Evolutionary conservation across 305 asterid species (phyloP).

Genomic region (Solanum hybrid): DNA sequence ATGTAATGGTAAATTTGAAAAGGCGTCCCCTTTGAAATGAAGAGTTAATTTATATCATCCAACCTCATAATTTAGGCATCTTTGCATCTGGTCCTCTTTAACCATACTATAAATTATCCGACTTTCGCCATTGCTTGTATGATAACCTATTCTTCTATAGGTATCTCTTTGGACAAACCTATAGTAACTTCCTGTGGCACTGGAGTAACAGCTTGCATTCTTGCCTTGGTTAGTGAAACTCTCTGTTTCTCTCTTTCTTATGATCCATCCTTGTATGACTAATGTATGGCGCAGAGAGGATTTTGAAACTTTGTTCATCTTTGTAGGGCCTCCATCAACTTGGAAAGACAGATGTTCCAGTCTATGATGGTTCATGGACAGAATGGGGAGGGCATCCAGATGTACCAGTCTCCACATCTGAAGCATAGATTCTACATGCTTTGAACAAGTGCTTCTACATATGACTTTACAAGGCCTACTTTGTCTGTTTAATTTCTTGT

Average conservation of each 20-base stretch:
- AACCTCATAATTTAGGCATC: background rate
- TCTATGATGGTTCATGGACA: conserved; percentile 92
- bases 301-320: background rate
- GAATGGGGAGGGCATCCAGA: conserved; percentile 73
- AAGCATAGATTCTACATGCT: conserved; percentile 19
- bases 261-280: background rate
- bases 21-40: background rate
- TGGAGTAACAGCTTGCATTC: conserved; percentile 92
- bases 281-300: background rate
- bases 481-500: background rate
- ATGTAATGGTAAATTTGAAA: background rate
- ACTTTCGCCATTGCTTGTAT: background rate
- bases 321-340: conserved; percentile 76
- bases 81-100: background rate
- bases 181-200: conserved; percentile 72
- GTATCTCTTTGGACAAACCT: conserved; percentile 52
- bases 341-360: conserved; percentile 62
- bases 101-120: background rate
- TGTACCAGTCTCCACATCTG: conserved; percentile 33
- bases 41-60: background rate
- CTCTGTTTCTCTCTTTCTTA: background rate
- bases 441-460: background rate
- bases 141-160: conserved; percentile 26
- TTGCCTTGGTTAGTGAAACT: conserved; percentile 52
- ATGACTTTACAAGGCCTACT: background rate